Conservation (phyloP, 345 rosid genomes). For the Angophora floribunda region DNA sequence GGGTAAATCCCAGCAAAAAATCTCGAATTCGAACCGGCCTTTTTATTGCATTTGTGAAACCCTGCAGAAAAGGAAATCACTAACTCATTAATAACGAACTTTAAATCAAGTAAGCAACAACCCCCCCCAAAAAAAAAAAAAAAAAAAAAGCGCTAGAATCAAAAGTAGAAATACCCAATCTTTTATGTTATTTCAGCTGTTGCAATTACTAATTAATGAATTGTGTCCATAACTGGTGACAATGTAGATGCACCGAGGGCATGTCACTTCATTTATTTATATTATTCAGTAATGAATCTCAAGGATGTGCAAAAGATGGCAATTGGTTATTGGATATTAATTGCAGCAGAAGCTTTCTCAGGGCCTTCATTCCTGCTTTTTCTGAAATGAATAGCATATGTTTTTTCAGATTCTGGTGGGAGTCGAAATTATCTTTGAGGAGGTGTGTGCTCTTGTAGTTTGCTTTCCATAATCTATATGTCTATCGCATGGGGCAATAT, state of each 20-base stretch:
- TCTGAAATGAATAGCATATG: neutral
- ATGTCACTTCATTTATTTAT: neutral
- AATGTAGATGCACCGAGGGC: neutral
- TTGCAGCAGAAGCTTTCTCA: neutral
- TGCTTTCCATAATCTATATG: neutral
- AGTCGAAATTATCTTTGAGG: neutral
- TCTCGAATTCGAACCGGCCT: constrained; percentile 80
- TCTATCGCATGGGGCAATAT: neutral
- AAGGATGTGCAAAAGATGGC: neutral
- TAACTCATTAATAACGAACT: neutral
- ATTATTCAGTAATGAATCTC: neutral
- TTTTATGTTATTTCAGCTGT: neutral
- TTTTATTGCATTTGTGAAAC: constrained; percentile 88
- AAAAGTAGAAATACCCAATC: neutral
- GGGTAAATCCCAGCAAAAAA: constrained; percentile 10
- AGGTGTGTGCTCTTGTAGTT: neutral
- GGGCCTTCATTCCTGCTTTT: neutral
- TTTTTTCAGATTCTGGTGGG: neutral
- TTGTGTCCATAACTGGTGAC: neutral
- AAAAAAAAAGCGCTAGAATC: neutral
- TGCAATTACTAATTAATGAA: neutral
- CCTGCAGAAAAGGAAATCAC: constrained; percentile 23
- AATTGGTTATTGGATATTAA: neutral
- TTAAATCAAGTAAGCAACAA: neutral
- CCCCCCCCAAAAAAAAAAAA: too few species aligned